Base-by-base conservation (phyloP, 306 rosid genomes). In the Clitoria ternatea region DNA sequence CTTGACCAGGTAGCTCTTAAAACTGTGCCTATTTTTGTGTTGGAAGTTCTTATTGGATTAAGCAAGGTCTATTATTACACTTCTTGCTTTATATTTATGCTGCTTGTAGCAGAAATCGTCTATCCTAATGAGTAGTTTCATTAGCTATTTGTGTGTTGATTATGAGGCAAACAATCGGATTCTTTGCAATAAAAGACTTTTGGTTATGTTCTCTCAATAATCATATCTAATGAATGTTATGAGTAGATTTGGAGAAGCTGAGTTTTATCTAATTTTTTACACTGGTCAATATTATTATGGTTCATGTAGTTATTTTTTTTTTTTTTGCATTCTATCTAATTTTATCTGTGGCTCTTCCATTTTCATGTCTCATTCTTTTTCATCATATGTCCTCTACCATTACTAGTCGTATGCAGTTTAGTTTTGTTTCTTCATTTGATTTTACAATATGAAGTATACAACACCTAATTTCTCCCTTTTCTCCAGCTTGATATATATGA, bases 401-500 rank as follows among this genome's bases (percentile, higher is more conserved):
- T 36, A 45, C 45, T 12, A 12, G 42, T 30, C 37, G 7, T 2
- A 37, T 54, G 15, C 43, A 20, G 59, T 37, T 69, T 33, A 15
- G 3, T 14, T 13, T 7, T 23, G 22, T 17, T 15, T 73, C 29
- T 26, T 23, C 17, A 17, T 75, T 36, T 19, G 14, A 5, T 55
- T 65, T 9, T 43, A 10, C 53, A 15, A 37, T 75, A 68, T 53
- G 23, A 53, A 49, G 39, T 54, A 40, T 47, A 61, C 65, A 12
- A 55, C 17, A 8, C 30, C 66, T 83, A 22, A 85, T 57, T 7
- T 69, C 17, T 59, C 29, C 12, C 63, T 43, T 69, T 70, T 27
- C 79, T 39, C 48, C 95, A 94, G 98, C 98, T 94, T 60, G 98
- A 90, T 75, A 32, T 79, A 14, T 77, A 84, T 69, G 96, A 94